These are phyloP conservation scores for Gautieria morchelliformis DNA, from an alignment of 768 basidiomycete species.

Conservation along the genomic window DNA sequence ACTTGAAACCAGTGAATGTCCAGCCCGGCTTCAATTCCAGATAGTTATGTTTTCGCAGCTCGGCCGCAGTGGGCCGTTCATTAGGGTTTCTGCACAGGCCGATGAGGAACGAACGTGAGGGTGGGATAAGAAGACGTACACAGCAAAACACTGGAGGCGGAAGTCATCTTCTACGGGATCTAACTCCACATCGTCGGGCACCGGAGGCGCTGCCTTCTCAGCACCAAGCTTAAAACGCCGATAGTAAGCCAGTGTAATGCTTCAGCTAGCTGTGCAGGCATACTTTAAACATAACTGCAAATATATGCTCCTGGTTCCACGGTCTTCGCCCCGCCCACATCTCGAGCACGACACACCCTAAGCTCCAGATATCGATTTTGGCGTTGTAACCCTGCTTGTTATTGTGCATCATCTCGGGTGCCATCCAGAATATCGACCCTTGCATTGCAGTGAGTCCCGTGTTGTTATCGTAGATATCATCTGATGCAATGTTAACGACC, in stretches of 20 bases:
- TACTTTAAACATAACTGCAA: slow-evolving; percentile 94
- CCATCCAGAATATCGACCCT: slow-evolving; percentile 99
- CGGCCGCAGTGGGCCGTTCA: slow-evolving; percentile 69
- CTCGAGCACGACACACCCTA: slow-evolving; percentile 96
- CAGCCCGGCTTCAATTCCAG: slow-evolving; percentile 63
- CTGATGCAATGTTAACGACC: slow-evolving; percentile 24
- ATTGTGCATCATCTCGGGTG: slow-evolving; percentile 86
- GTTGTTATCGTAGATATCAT: slow-evolving; percentile 64
- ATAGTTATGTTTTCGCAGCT: slow-evolving; percentile 74
- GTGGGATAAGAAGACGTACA: slow-evolving; percentile 38
- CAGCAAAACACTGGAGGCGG: slow-evolving; percentile 79
- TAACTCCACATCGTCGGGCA: slow-evolving; percentile 74
- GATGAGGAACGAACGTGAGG: not conserved
- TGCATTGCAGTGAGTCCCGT: slow-evolving; percentile 92
- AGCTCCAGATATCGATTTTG: slow-evolving; percentile 98
- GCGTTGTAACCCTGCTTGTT: slow-evolving; percentile 80
- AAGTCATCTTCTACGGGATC: slow-evolving; percentile 78
- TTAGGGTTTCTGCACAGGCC: slow-evolving; percentile 56
- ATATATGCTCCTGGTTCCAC: slow-evolving; percentile 83
- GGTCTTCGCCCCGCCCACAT: slow-evolving; percentile 98
- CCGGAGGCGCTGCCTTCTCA: slow-evolving; percentile 76
- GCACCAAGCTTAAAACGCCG: slow-evolving; percentile 62
- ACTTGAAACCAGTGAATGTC: slow-evolving; percentile 61
- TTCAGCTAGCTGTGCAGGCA: slow-evolving; percentile 13
- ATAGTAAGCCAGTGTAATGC: not conserved